Conservation (phyloP, 768 basidiomycete genomes). For the Termitomyces sp. region DNA sequence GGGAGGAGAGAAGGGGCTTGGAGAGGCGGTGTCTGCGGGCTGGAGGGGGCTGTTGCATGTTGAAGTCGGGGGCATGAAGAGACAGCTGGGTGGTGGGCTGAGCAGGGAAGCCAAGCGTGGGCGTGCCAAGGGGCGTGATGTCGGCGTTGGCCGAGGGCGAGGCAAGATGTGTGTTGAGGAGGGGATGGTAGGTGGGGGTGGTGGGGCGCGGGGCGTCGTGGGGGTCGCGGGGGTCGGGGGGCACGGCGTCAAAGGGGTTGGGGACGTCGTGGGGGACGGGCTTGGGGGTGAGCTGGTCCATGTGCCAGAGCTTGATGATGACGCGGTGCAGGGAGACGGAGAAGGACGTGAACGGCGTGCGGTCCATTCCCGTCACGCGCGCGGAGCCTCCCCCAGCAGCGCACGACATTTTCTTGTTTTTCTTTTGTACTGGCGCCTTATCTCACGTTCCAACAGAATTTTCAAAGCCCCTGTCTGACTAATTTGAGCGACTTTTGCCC, state of each 20-base stretch:
- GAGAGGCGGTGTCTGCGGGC: constrained; percentile 22
- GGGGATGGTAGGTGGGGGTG: constrained; percentile 30
- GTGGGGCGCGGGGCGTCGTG: constrained; percentile 45
- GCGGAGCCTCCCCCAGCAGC: too few species aligned
- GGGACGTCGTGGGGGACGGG: constrained; percentile 31
- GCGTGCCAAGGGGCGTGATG: constrained; percentile 37
- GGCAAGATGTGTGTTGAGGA: constrained; percentile 23
- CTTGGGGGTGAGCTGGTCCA: constrained; percentile 60
- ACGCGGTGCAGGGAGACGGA: constrained; percentile 19
- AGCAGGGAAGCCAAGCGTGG: constrained; percentile 47
- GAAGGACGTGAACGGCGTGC: constrained; percentile 14
- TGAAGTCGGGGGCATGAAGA: constrained; percentile 82
- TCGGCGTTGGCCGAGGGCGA: constrained; percentile 36
- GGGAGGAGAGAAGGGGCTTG: constrained; percentile 13
- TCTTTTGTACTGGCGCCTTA: background rate
- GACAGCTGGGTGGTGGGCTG: constrained; percentile 56
- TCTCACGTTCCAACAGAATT: constrained; percentile 2
- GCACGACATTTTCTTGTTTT: too few species aligned
- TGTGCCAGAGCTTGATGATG: constrained; percentile 72
- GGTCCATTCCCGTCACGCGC: constrained; percentile 13
- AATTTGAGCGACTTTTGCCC: constrained; percentile 16
- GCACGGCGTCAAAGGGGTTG: background rate
- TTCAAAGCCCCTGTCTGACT: constrained; percentile 4
- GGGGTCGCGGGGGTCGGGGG: too few species aligned
- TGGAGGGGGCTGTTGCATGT: constrained; percentile 65